Evolutionary conservation across 805 yeast genomes (phyloP).

Genomic region (Candida pseudofarinosa): DNA sequence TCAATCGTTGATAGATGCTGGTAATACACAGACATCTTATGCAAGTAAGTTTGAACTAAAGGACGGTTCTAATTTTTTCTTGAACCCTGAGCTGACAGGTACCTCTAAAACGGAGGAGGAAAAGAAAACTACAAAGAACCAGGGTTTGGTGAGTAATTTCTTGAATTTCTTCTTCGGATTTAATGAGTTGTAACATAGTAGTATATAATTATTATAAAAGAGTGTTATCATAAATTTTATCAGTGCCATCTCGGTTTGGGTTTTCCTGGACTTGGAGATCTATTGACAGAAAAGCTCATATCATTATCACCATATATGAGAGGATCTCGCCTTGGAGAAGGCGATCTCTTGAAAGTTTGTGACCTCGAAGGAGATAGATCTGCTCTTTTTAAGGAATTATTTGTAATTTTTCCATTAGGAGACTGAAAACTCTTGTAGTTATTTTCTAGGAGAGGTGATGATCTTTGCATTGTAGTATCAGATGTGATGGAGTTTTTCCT

Average conservation of each 20-base stretch:
- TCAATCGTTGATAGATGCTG: conserved; percentile 2
- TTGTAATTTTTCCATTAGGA: conserved; percentile 1
- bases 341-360: neutral
- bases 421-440: conserved; percentile 5
- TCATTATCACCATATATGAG: conserved; percentile 5
- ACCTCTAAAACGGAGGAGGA: conserved; percentile 14
- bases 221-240: neutral
- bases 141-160: conserved; percentile 30
- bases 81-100: conserved; percentile 21
- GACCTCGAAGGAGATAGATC: conserved; percentile 1
- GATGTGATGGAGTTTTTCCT: neutral
- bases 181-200: conserved; percentile 31
- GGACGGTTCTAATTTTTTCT: conserved; percentile 37
- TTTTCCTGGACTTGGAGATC: conserved; percentile 5
- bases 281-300: conserved; percentile 10
- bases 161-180: conserved; percentile 40
- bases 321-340: conserved; percentile 1
- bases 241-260: conserved; percentile 8
- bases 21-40: conserved; percentile 15
- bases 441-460: neutral
- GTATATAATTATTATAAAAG: neutral
- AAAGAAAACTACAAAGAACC: conserved; percentile 22
- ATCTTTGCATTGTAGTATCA: neutral
- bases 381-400: neutral
- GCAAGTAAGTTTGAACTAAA: conserved; percentile 33